Base-by-base conservation (phyloP, 2,329 filamentous ascomycete species). In the Arthrobotrys pseudoclavata region DNA sequence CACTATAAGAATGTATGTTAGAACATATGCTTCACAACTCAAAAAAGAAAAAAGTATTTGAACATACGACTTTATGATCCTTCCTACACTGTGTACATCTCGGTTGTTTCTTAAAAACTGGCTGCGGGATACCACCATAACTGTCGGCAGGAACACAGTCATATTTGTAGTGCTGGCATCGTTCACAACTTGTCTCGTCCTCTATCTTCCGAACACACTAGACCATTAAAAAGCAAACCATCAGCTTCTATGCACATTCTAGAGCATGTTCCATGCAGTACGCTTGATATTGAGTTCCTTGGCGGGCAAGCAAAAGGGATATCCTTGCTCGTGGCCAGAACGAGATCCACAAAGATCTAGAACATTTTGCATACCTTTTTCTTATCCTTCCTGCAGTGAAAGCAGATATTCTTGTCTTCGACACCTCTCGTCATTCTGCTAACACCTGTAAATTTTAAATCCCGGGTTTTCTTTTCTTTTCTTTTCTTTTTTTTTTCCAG, bases 351-450 rank as follows among this genome's bases (percentile, higher is more conserved):
- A 48, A 55, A 47, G 57, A 66, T 57, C 66, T 63, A 47, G 72
- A 55, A 47, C 62, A 45, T 52, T 57, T 20, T 57, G 40, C 72
- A 61, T 71, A 77, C 74, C 74, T 77, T 77, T 42, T 77, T 77
- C 68, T 77, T 77, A 52, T 77, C 74, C 61, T 77, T 77, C 62
- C 74, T 66, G 61, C 74, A 77, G 20, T 77, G 74, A 40, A 77
- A 77, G 74, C 74, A 77, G 24, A 77, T 77, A 40, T 77, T 77
- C 60, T 77, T 77, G 52, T 77, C 74, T 61, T 77, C 74, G 34
- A 77, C 74, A 26, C 74, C 74, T 71, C 74, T 62, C 34, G 74
- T 77, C 74, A 77, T 77, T 31, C 34, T 77, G 67, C 67, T 61
- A 77, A 42, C 67, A 77, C 70, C 63, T 62, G 61, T 62, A 68